These are phyloP conservation scores for Blastobotrys capitulatus DNA, from an alignment of 1,139 yeast species.

Conservation along the genomic window DNA sequence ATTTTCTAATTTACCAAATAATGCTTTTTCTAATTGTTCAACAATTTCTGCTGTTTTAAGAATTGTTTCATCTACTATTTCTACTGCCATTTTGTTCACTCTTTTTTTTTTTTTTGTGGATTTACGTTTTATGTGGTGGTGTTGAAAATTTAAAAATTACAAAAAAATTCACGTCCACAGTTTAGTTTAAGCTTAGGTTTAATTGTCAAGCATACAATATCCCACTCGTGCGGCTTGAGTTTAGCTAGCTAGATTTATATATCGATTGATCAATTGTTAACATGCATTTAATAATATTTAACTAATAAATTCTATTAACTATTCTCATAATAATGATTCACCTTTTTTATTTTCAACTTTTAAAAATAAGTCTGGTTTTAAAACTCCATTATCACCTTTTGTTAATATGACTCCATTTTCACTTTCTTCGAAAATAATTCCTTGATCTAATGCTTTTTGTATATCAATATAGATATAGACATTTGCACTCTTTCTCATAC, in stretches of 20 bases:
- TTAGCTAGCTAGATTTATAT: too few relatives aligned
- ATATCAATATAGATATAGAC: constrained; percentile 61
- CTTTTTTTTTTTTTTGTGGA: neutral
- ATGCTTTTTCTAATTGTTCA: neutral
- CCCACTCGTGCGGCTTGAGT: too few relatives aligned
- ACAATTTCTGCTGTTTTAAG: neutral
- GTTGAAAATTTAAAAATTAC: too few relatives aligned
- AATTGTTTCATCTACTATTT: neutral
- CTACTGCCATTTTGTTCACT: constrained; percentile 1
- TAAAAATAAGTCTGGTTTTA: constrained; percentile 44
- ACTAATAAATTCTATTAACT: neutral
- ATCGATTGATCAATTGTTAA: too few relatives aligned
- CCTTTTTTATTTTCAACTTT: constrained; percentile 22
- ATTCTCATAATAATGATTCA: neutral
- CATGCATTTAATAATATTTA: too few relatives aligned
- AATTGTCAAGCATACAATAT: too few relatives aligned
- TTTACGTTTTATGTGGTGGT: neutral
- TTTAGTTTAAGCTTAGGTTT: too few relatives aligned
- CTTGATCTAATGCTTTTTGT: constrained; percentile 40
- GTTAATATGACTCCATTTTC: constrained; percentile 72
- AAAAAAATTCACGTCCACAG: too few relatives aligned
- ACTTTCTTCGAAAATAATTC: constrained; percentile 56
- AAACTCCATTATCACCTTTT: constrained; percentile 55
- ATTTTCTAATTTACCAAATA: neutral
- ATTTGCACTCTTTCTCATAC: constrained; percentile 58